Evolutionary conservation across 2,329 filamentous ascomycete genomes (phyloP).

Genomic region (Penicillium crustosum): DNA sequence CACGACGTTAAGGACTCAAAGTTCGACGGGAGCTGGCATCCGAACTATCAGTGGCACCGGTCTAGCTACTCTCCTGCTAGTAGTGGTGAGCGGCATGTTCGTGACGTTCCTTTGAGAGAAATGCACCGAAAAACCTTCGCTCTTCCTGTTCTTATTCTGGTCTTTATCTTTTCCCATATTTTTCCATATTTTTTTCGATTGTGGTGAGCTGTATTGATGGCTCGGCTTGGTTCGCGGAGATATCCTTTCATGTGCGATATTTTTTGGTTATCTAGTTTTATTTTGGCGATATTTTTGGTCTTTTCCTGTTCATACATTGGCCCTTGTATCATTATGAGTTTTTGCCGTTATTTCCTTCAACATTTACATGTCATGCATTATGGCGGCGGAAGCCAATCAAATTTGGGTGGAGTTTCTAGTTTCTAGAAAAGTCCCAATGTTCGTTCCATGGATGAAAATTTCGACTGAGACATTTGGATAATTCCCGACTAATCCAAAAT

Average conservation of each 20-base stretch:
- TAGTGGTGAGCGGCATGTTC: neutral
- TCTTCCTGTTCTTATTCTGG: too few species aligned
- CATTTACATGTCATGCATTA: neutral
- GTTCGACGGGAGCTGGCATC: neutral
- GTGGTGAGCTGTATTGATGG: slow-evolving; percentile 1
- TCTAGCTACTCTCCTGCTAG: neutral
- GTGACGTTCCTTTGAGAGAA: neutral
- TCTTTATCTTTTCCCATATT: neutral
- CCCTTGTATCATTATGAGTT: neutral
- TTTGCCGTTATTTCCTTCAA: neutral
- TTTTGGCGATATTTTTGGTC: slow-evolving; percentile 1
- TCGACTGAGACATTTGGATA: neutral
- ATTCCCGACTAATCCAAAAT: neutral
- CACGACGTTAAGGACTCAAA: slow-evolving; percentile 3
- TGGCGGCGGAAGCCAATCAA: neutral
- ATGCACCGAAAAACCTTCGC: neutral
- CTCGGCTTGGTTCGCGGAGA: neutral
- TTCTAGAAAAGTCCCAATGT: neutral
- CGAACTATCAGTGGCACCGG: neutral
- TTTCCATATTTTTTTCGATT: neutral
- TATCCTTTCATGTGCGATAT: slow-evolving; percentile 10
- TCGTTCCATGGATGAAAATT: neutral
- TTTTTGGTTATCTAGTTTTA: neutral
- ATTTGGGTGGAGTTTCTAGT: neutral
- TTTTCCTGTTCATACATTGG: neutral